Evolutionary conservation across 768 basidiomycete genomes (phyloP), one percentile per base, ranked within the genome.

Genomic region (Filobasidium wieringae): DNA sequence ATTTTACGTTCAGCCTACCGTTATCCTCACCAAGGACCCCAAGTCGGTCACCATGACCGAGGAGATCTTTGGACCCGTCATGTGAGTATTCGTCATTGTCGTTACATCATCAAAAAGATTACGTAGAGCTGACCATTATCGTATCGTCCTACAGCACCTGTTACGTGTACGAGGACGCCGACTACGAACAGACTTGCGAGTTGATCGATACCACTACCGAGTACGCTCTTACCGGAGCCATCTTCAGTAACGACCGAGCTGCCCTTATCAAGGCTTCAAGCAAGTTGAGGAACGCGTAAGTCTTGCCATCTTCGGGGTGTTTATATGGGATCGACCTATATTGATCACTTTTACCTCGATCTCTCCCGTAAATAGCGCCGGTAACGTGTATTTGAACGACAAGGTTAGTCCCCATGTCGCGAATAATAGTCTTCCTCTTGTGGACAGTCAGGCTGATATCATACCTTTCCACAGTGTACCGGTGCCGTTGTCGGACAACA

Each of bases 371-470:
- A 7, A 12, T 26, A 53, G 52, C 0, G 88, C 95, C 2, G 95
- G 95, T 2, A 99, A 96, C 73, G 83, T 93, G 56, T 99, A 99
- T 78, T 89, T 91, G 77, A 96, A 96, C 74, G 92, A 96, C 66
- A 74, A 68, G n/a, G n/a, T n/a, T n/a, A n/a, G n/a, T n/a, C n/a
- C n/a, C n/a, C n/a, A 19, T n/a, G n/a, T n/a, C n/a, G n/a, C n/a
- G n/a, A n/a, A n/a, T n/a, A n/a, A n/a, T n/a, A 47, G n/a, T 30
- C n/a, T n/a, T n/a, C n/a, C n/a, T n/a, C n/a, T n/a, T n/a, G n/a
- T n/a, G n/a, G n/a, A n/a, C n/a, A 51, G 30, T 27, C 32, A 43
- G 43, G 41, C 31, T 51, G 64, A 63, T 62, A 92, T 93, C n/a
- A n/a, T n/a, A n/a, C n/a, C n/a, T n/a, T n/a, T n/a, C n/a, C n/a